Base-by-base conservation (phyloP, 2,329 filamentous ascomycete species). In the Rhytidhysteron rufulum region DNA sequence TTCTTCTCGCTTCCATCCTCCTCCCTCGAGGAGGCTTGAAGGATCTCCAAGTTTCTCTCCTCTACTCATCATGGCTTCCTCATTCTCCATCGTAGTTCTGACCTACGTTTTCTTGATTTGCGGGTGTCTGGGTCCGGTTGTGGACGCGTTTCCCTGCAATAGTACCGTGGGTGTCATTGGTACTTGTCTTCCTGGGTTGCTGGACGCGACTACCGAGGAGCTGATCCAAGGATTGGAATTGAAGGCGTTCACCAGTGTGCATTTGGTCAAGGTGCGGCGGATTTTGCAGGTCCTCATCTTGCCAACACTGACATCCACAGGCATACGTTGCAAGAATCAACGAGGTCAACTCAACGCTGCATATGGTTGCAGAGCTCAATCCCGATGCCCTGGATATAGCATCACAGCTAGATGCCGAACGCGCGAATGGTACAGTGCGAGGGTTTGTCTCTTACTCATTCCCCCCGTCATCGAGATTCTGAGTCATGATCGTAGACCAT, bases 241-340 rank as follows among this genome's bases (percentile, higher is more conserved):
- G 15, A 69, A 69, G 3, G 60, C 67, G n/a, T 81, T 77, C 46
- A 77, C 71, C 1, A 80, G 75, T 49, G 71, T 75, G n/a, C 74
- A 81, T 41, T 60, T 82, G 15, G 77, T 80, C 32, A 67, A 61
- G 43, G 66, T 66, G 35, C 18, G 48, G 34, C 17, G 37, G 19
- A 11, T 20, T 11, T 17, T 17, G 5, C n/a, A 29, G 10, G 7
- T 29, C 25, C 5, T 3, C n/a, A 40, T 54, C 21, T 53, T 56
- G 13, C 40, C n/a, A n/a, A 47, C 47, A 13, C n/a, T 36, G 17
- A 41, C 31, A 10, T 17, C 1, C 16, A 11, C 16, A 75, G 65
- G 71, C 74, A 4, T 80, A 80, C 51, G 63, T 68, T 11, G 63
- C 60, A 21, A 69, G 75, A 15, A 78, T 78, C 34, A 45, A 63